phyloP scores from a whole-genome alignment of 2,329 filamentous ascomycete genomes.

The Nemania sp. region DNA sequence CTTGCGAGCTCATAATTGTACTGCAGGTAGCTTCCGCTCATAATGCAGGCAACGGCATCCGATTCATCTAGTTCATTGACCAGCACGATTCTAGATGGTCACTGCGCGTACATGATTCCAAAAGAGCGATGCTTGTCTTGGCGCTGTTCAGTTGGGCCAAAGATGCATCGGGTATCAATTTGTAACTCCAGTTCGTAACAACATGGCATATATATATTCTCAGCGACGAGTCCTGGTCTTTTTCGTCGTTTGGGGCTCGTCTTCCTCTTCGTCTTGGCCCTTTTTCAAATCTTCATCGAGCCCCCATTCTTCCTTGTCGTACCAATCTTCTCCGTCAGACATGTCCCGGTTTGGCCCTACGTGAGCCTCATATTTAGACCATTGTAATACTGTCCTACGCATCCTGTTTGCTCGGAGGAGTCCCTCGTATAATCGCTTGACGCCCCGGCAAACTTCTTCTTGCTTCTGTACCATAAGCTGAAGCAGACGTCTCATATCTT shows the following conservation, averaged over 20 bases:
- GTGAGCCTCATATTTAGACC: conserved; percentile 79
- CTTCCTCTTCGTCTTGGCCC: conserved; percentile 80
- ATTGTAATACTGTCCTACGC: conserved; percentile 70
- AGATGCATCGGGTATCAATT: conserved; percentile 20
- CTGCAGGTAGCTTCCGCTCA: too few species aligned
- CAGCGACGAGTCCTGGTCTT: conserved; percentile 62
- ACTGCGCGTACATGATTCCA: neutral
- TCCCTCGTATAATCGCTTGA: conserved; percentile 68
- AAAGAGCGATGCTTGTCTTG: neutral
- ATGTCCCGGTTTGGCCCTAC: conserved; percentile 68
- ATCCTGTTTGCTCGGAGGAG: conserved; percentile 73
- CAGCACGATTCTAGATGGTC: neutral
- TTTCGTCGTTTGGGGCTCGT: conserved; percentile 66
- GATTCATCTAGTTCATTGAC: too few species aligned
- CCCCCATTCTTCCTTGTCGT: conserved; percentile 79
- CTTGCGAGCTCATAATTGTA: too few species aligned
- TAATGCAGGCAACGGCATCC: too few species aligned
- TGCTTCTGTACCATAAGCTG: conserved; percentile 83
- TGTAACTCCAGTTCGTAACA: conserved; percentile 15
- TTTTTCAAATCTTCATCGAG: conserved; percentile 76
- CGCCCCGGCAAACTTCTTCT: conserved; percentile 76
- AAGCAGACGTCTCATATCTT: conserved; percentile 74
- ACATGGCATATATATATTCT: conserved; percentile 6
- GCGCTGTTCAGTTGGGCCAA: conserved; percentile 1
- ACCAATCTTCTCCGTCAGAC: conserved; percentile 90